Conservation (phyloP, 108 stramenopile genomes). For the Cyclotella cryptica region DNA sequence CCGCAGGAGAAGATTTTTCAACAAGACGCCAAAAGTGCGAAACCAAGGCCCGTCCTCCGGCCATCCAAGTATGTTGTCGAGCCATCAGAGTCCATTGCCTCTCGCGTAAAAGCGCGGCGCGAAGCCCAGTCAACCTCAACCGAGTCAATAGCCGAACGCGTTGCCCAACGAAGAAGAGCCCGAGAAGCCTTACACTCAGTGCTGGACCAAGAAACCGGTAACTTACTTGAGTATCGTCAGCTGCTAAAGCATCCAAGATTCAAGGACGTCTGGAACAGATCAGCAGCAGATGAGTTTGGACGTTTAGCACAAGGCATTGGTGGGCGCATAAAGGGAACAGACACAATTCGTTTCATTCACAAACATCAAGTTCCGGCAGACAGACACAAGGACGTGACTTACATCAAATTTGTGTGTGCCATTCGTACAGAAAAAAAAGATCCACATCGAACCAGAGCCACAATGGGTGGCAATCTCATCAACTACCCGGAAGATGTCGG, state of each 20-base stretch:
- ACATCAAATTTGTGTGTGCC: slow-evolving; percentile 21
- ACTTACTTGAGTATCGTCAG: slow-evolving; percentile 25
- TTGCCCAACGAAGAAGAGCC: background rate
- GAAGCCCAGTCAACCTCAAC: background rate
- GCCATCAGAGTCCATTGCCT: background rate
- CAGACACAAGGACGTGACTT: slow-evolving; percentile 34
- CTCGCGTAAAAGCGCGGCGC: background rate
- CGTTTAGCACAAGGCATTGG: slow-evolving; percentile 24
- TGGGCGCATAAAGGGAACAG: slow-evolving; percentile 6
- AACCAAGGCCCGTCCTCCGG: slow-evolving; percentile 14
- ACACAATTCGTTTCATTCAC: slow-evolving; percentile 33
- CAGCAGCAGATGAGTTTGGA: slow-evolving; percentile 29
- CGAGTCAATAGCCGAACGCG: slow-evolving; percentile 16
- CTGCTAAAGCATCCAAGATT: slow-evolving; percentile 2
- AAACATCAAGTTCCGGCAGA: slow-evolving; percentile 37
- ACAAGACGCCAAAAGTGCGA: no score
- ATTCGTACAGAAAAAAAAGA: slow-evolving; percentile 9
- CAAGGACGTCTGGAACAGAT: slow-evolving; percentile 17
- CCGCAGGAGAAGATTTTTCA: no score
- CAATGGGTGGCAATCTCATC: slow-evolving; percentile 14
- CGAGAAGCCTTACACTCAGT: slow-evolving; percentile 12
- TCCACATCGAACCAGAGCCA: slow-evolving; percentile 2
- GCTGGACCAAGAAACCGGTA: slow-evolving; percentile 32
- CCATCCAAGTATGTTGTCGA: slow-evolving; percentile 15
- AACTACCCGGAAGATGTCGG: slow-evolving; percentile 33